phyloP scores from a whole-genome alignment of 108 stramenopile species.

The Cyclotella kingstonii region DNA sequence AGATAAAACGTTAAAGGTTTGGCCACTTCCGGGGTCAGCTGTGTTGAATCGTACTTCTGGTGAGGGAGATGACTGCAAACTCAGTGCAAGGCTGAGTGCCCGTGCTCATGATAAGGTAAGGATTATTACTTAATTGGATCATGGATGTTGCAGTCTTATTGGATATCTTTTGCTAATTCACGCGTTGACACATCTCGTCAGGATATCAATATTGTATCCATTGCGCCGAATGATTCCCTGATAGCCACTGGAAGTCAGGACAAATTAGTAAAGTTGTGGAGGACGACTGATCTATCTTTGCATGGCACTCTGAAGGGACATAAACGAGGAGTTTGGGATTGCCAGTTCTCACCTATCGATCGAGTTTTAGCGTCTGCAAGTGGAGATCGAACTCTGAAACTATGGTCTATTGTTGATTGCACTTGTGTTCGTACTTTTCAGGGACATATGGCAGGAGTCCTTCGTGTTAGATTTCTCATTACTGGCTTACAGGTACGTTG shows the following conservation, averaged over 20 bases:
- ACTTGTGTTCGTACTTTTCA: constrained; percentile 91
- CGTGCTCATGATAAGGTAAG: constrained; percentile 72
- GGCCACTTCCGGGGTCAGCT: constrained; percentile 80
- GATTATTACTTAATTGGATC: too few relatives aligned
- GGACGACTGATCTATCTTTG: constrained; percentile 70
- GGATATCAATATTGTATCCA: constrained; percentile 93
- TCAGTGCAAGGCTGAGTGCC: constrained; percentile 57
- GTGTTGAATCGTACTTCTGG: constrained; percentile 35
- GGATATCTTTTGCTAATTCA: constrained; percentile 24
- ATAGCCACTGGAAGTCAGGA: constrained; percentile 97
- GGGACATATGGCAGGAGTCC: constrained; percentile 91
- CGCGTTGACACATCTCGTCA: constrained; percentile 41
- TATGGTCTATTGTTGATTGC: constrained; percentile 92
- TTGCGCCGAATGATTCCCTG: constrained; percentile 94
- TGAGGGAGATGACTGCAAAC: constrained; percentile 27
- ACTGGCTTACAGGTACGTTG: constrained; percentile 60
- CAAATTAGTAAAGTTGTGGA: constrained; percentile 92
- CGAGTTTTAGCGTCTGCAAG: constrained; percentile 89
- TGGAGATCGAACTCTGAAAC: constrained; percentile 91
- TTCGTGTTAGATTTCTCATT: constrained; percentile 78
- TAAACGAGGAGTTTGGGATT: constrained; percentile 95
- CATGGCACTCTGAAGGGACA: constrained; percentile 91
- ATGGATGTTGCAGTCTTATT: too few relatives aligned
- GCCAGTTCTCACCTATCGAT: constrained; percentile 92
- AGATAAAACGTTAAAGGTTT: constrained; percentile 92